These are phyloP conservation scores for Diplodia corticola DNA, from an alignment of 2,329 filamentous ascomycete genomes.

Conservation along the genomic window DNA sequence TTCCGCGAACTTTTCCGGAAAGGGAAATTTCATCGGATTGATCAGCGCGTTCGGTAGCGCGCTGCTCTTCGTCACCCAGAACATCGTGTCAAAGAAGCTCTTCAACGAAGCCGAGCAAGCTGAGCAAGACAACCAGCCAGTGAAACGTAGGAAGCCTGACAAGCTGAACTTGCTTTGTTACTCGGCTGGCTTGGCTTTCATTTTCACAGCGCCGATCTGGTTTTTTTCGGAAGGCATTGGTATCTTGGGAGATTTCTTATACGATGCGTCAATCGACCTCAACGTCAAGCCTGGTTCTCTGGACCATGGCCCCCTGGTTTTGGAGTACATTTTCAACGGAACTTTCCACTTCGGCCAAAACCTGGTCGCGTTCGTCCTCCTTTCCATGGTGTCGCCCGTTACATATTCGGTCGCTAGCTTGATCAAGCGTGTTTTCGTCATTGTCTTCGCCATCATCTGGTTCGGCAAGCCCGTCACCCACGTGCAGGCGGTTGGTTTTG, in stretches of 20 bases:
- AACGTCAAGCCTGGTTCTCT: slow-evolving; percentile 73
- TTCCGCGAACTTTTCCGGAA: slow-evolving; percentile 84
- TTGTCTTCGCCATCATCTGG: slow-evolving; percentile 92
- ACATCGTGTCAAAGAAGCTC: slow-evolving; percentile 96
- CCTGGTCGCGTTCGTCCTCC: slow-evolving; percentile 86
- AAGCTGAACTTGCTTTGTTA: slow-evolving; percentile 97
- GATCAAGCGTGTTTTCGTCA: slow-evolving; percentile 97
- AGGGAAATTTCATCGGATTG: slow-evolving; percentile 90
- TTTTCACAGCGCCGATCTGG: slow-evolving; percentile 89
- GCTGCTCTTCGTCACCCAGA: slow-evolving; percentile 94
- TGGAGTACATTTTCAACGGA: slow-evolving; percentile 98
- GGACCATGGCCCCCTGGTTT: slow-evolving; percentile 59
- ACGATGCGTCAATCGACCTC: slow-evolving; percentile 76
- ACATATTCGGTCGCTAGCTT: slow-evolving; percentile 95
- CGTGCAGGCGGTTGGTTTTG: slow-evolving; percentile 81
- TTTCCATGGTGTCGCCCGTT: slow-evolving; percentile 92
- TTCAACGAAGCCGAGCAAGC: slow-evolving; percentile 92
- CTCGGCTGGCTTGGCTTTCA: slow-evolving; percentile 88
- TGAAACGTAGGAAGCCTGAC: slow-evolving; percentile 77
- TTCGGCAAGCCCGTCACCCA: slow-evolving; percentile 86
- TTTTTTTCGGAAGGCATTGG: slow-evolving; percentile 83
- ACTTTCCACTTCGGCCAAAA: slow-evolving; percentile 96
- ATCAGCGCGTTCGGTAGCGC: slow-evolving; percentile 86
- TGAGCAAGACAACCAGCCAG: slow-evolving; percentile 67
- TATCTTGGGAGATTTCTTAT: slow-evolving; percentile 74